Evolutionary conservation across 495 filamentous ascomycete species (phyloP), one percentile per base, ranked within the genome.

Genomic region (Aspergillus ellipticus): DNA sequence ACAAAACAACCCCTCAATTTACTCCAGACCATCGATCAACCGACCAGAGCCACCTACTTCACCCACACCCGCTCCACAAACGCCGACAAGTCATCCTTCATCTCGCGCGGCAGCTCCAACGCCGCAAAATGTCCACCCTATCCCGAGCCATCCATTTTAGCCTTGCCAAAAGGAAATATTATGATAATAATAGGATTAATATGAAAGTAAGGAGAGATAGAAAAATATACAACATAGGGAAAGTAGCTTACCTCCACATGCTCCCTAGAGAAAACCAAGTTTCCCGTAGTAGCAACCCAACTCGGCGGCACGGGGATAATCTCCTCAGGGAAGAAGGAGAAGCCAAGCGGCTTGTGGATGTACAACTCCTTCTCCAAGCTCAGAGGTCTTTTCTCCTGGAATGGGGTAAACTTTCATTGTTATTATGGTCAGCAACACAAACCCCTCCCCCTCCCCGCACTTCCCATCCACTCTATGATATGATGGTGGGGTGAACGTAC

Each of bases 261-360:
- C 3, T 57, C 48, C 41, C 29, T 61, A 55, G 65, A 82, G 49
- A 68, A 79, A 0, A 80, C 74, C 43, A 86, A 45, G 52, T 81
- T 74, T 0, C 71, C 70, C 2, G 77, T 74, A 1, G 67, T 74
- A 56, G 68, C 75, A 0, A 79, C 71, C 82, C 80, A 85, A 1
- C 62, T 64, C 49, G 67, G 66, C 2, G 85, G 81, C 1, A 74
- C 49, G 0, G 77, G 76, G 1, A 68, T 60, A 20, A 88, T 53
- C 54, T 88, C 86, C n/a, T 64, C 66, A 0, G 78, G 80, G 62
- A 86, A 88, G 17, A 67, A 70, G 0, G 78, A 82, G 60, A 76
- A 87, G 0, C 84, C 86, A 28, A 85, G 62, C 0, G 82, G 83
- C 62, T 86, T 87, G 21, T 74, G 54, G 42, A 79, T 72, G 53